These are phyloP conservation scores for Dacryopinax spathularia DNA, from an alignment of 768 basidiomycete genomes.

Conservation along the genomic window DNA sequence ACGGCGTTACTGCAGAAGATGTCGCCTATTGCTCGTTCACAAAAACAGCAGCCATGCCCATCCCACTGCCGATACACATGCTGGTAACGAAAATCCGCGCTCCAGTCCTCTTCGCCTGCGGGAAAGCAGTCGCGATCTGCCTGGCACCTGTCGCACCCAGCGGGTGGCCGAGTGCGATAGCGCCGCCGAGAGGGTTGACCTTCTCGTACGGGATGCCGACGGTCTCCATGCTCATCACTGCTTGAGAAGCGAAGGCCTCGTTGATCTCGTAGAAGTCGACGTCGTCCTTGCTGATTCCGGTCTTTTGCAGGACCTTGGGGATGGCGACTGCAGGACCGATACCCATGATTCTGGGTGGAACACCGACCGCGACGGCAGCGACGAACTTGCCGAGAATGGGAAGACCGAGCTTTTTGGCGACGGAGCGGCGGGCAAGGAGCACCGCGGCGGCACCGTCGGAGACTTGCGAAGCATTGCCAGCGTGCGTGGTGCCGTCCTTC, in stretches of 20 bases:
- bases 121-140: constrained; percentile 70
- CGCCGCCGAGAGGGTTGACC: constrained; percentile 72
- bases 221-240: constrained; percentile 55
- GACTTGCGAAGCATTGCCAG: constrained; percentile 77
- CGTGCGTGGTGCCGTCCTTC: constrained; percentile 62
- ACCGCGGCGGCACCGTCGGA: constrained; percentile 90
- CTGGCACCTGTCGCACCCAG: constrained; percentile 72
- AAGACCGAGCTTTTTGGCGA: constrained; percentile 70
- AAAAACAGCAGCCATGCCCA: constrained; percentile 83
- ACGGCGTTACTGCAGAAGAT: not conserved
- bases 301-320: constrained; percentile 52
- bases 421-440: constrained; percentile 61
- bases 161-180: constrained; percentile 81
- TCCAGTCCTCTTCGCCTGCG: constrained; percentile 60
- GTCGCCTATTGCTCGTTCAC: constrained; percentile 56
- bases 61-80: constrained; percentile 84
- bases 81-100: constrained; percentile 70
- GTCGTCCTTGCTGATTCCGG: constrained; percentile 51
- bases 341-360: constrained; percentile 80
- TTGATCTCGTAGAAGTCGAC: constrained; percentile 89
- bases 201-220: constrained; percentile 59
- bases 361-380: constrained; percentile 53
- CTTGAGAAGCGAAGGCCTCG: constrained; percentile 66
- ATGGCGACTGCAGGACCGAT: constrained; percentile 84
- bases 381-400: constrained; percentile 79